Percentiles rank a stretch among this genome's conserved stretches.
Conservation (phyloP, 768 basidiomycete genomes). For the Trichaptum fuscoviolaceum region DNA sequence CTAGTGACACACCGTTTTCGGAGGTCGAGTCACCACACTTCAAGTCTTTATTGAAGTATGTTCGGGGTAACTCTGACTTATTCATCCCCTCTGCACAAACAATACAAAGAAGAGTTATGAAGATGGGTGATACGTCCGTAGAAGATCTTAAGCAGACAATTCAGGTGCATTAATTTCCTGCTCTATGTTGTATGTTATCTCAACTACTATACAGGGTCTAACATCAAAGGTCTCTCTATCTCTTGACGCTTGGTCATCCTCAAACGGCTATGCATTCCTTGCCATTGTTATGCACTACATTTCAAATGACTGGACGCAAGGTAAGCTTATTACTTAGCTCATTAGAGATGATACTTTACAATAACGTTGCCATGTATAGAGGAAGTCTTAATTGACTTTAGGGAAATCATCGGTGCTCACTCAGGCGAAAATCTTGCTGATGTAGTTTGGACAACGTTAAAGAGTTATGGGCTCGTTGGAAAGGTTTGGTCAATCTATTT, state of each 20-base stretch:
- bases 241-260: slow-evolving; percentile 25
- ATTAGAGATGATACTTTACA: not conserved
- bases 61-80: slow-evolving; percentile 7
- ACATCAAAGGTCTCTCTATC: slow-evolving; percentile 17
- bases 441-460: not conserved
- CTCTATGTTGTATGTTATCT: too few relatives aligned
- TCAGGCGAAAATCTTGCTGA: slow-evolving; percentile 1
- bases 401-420: slow-evolving; percentile 1
- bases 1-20: slow-evolving; percentile 19
- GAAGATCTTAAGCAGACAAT: slow-evolving; percentile 15
- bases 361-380: not conserved
- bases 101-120: slow-evolving; percentile 15
- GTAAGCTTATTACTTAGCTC: slow-evolving; percentile 11
- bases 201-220: slow-evolving; percentile 12
- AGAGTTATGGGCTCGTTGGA: not conserved
- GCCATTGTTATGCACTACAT: slow-evolving; percentile 23
- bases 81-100: slow-evolving; percentile 11
- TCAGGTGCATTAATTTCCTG: slow-evolving; percentile 10
- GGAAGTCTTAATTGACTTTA: slow-evolving; percentile 1
- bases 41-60: slow-evolving; percentile 13
- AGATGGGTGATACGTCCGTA: slow-evolving; percentile 14
- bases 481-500: not conserved
- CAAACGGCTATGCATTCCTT: slow-evolving; percentile 21
- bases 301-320: slow-evolving; percentile 18
- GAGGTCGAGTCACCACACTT: slow-evolving; percentile 18